A percentile compares a stretch with the other conserved stretches of the same genome.
Evolutionary conservation across 2,329 filamentous ascomycete genomes (phyloP).

Genomic region (Alternaria ethzedia): DNA sequence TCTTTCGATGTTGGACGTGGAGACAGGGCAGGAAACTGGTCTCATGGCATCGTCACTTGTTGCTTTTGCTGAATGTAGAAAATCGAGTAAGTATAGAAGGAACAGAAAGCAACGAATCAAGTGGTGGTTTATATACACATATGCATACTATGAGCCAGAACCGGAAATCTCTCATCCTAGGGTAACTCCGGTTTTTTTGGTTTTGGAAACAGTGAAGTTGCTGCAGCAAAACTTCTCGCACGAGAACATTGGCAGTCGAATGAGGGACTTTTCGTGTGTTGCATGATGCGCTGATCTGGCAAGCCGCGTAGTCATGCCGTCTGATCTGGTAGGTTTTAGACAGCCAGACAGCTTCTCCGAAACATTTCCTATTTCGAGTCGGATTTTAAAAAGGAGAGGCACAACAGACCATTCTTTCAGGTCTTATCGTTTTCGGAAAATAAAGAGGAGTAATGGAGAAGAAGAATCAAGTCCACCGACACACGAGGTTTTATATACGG

Average conservation of each 20-base stretch:
- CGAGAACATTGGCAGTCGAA: background rate
- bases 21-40: background rate
- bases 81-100: too few relatives aligned
- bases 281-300: background rate
- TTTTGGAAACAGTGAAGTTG: background rate
- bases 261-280: background rate
- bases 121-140: background rate
- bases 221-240: background rate
- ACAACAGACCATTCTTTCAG: too few relatives aligned
- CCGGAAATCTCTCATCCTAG: too few relatives aligned
- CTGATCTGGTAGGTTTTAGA: fast-evolving
- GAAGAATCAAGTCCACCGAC: too few relatives aligned
- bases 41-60: fast-evolving
- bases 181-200: too few relatives aligned
- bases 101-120: background rate
- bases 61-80: too few relatives aligned
- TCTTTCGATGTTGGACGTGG: background rate
- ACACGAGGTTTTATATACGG: too few relatives aligned
- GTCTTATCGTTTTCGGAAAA: too few relatives aligned
- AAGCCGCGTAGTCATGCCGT: background rate
- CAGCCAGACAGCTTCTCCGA: background rate
- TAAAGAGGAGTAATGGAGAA: too few relatives aligned
- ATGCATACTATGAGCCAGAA: background rate
- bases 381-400: too few relatives aligned
- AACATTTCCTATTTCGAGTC: too few relatives aligned